Evolutionary conservation across 2,329 filamentous ascomycete species (phyloP).

Genomic region (Fonsecaea erecta): DNA sequence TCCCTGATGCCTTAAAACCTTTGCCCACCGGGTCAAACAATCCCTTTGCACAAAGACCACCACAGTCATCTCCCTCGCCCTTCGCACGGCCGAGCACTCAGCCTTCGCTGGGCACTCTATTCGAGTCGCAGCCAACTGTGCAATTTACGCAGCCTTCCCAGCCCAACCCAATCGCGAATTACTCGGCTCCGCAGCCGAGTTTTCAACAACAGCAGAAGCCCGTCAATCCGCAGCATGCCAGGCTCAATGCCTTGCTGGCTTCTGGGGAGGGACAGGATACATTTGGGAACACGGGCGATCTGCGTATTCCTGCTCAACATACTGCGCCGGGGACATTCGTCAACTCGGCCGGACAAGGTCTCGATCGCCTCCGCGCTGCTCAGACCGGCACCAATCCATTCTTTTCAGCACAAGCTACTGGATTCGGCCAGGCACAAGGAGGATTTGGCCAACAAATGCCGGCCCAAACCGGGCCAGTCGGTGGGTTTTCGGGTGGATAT

Average conservation of each 20-base stretch:
- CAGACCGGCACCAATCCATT: slow-evolving; percentile 88
- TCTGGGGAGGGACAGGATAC: slow-evolving; percentile 94
- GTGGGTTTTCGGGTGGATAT: slow-evolving; percentile 51
- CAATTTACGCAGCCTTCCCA: slow-evolving; percentile 57
- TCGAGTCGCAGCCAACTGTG: slow-evolving; percentile 80
- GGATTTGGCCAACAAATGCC: slow-evolving; percentile 53
- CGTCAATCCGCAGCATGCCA: slow-evolving; percentile 65
- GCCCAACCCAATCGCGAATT: slow-evolving; percentile 59
- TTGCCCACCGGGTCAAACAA: slow-evolving; percentile 97
- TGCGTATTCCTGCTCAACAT: slow-evolving; percentile 94
- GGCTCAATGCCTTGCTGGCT: slow-evolving; percentile 83
- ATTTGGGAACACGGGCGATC: slow-evolving; percentile 94
- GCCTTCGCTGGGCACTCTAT: slow-evolving; percentile 74
- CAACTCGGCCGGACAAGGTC: slow-evolving; percentile 87
- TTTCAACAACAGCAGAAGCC: slow-evolving; percentile 49
- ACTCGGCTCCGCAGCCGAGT: slow-evolving; percentile 51
- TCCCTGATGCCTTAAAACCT: slow-evolving; percentile 71
- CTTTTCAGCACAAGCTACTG: slow-evolving; percentile 80
- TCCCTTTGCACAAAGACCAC: slow-evolving; percentile 70
- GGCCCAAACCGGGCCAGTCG: slow-evolving; percentile 58
- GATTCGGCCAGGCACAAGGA: slow-evolving; percentile 50
- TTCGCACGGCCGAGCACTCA: slow-evolving; percentile 65
- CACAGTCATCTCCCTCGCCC: slow-evolving; percentile 50
- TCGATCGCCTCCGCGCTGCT: slow-evolving; percentile 69
- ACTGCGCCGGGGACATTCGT: slow-evolving; percentile 95